Evolutionary conservation across 192 early-diverging fungal genomes (phyloP), one percentile per base, ranked within the genome.

Genomic region (Coemansia sp.): DNA sequence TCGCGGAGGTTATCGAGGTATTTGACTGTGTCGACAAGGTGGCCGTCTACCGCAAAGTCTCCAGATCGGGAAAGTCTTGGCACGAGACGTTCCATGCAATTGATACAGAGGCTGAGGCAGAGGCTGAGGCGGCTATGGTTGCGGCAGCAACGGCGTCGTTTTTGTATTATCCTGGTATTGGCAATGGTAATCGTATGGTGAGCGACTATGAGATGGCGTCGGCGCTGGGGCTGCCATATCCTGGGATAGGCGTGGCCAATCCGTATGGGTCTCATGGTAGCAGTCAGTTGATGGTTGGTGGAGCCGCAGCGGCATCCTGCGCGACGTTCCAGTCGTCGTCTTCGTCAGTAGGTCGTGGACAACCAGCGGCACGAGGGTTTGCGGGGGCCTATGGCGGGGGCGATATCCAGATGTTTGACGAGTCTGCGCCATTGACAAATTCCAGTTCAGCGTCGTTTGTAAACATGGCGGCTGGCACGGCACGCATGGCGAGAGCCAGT

Each of bases 31-130:
- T 73, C 14, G 76, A 67, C 12, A 52, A 30, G 52, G 62, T 28
- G n/a, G 67, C 71, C 6, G 66, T 73, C 30, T 79, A 79, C 64
- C 76, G 76, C 67, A 79, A 79, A 54, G 54, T 79, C 50, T 79
- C 76, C 19, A 58, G 71, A 32, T 79, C 76, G 1, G 69, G 66
- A 27, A 64, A 69, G 64, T 73, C 71, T 23, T 79, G 76, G 76
- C 76, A 73, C 57, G 76, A 79, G 58, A 73, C 76, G 14, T 79
- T 79, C 61, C 76, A 79, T 26, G 76, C 73, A 38, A 65, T 79
- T 18, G 64, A 67, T 22, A n/a, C 21, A n/a, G 71, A 79, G 5
- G 73, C 64, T 41, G 62, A 62, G 52, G 60, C 54, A 23, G 24
- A 62, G 25, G 62, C 53, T 2, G 16, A 41, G 23, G 31, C 18